These are phyloP conservation scores for Pterocarpus santalinus DNA, from an alignment of 306 rosid genomes.

Conservation along the genomic window DNA sequence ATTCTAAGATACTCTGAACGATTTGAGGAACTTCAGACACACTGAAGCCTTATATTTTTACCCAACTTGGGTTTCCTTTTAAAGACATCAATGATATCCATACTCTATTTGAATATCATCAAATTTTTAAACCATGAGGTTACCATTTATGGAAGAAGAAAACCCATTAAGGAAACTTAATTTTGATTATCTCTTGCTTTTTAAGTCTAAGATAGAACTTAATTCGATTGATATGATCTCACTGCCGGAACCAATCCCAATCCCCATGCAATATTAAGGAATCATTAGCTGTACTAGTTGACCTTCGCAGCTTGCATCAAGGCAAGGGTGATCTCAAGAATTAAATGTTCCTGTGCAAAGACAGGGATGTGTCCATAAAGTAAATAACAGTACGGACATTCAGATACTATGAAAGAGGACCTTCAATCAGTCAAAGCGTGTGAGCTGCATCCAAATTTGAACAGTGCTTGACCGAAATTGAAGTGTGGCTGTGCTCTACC, in stretches of 20 bases:
- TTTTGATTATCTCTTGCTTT: too few relatives aligned
- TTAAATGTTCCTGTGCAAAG: not conserved
- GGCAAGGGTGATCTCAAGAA: not conserved
- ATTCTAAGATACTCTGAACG: too few relatives aligned
- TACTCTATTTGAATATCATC: not conserved
- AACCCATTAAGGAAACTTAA: not conserved
- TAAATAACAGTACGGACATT: not conserved
- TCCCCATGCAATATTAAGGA: not conserved
- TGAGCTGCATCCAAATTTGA: not conserved
- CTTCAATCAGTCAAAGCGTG: not conserved
- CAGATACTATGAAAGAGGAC: not conserved
- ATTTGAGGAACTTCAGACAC: too few relatives aligned
- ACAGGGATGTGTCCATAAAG: not conserved
- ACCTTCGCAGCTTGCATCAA: not conserved
- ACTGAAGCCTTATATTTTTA: not conserved
- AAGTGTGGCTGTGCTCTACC: not conserved
- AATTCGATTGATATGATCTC: not conserved
- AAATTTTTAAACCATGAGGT: not conserved
- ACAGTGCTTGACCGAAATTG: not conserved
- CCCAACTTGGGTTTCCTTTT: not conserved
- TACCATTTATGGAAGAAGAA: not conserved
- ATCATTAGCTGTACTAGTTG: constrained; percentile 5
- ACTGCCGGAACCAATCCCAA: not conserved
- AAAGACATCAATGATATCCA: too few relatives aligned
- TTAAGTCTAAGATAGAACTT: not conserved